A percentile compares a stretch with the other conserved stretches of the same genome.
These are phyloP conservation scores for Colletotrichum sp. DNA, from an alignment of 2,329 filamentous ascomycete genomes.

Conservation along the genomic window DNA sequence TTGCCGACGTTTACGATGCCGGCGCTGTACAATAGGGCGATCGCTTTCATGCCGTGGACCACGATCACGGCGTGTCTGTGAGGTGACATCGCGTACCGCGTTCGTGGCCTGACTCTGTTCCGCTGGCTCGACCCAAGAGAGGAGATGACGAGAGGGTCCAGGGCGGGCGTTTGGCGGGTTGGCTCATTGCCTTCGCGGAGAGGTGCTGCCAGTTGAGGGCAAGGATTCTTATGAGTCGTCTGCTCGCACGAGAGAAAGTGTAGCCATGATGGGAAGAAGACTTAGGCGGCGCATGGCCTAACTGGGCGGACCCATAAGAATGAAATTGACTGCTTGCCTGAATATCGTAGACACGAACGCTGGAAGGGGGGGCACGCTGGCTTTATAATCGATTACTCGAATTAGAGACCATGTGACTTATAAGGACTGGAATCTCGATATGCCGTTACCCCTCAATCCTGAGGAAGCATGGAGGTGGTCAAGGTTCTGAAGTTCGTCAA, in stretches of 20 bases:
- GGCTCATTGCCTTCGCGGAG: neutral
- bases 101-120: neutral
- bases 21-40: neutral
- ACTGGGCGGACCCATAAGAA: neutral
- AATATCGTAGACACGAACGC: too few relatives aligned
- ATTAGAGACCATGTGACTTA: neutral
- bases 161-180: neutral
- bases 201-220: neutral
- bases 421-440: neutral
- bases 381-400: neutral
- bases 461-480: neutral
- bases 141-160: neutral
- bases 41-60: neutral
- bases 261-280: neutral
- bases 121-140: neutral
- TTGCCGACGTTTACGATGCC: neutral
- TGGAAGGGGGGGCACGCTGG: too few relatives aligned
- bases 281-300: neutral
- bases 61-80: neutral
- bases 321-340: neutral
- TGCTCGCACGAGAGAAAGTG: neutral
- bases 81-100: neutral
- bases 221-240: neutral
- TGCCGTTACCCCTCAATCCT: neutral
- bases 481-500: neutral